Evolutionary conservation across 2,329 filamentous ascomycete species (phyloP), one percentile per base, ranked within the genome.

Genomic region (Trichophyton mentagrophytes): DNA sequence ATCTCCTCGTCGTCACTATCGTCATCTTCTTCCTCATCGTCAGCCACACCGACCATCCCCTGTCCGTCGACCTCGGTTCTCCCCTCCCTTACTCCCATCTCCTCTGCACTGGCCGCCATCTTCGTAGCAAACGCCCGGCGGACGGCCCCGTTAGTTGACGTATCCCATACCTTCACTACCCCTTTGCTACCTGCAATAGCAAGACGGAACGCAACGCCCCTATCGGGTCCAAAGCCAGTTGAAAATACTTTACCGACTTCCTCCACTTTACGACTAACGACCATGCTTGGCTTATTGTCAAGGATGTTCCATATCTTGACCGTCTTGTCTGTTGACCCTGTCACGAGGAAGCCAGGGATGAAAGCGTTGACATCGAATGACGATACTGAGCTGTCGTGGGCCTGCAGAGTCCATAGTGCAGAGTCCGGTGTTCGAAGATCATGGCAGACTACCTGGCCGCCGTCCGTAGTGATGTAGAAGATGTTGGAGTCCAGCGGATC

Each of bases 291-390:
- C 1, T 90, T 90, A 46, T 83, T 82, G 11, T 86, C 74, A 67
- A 87, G 82, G 61, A 96, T 85, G 75, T 96, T 96, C 93, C 93
- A 99, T 61, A 99, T 80, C 80, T 99, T 99, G 68, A 97, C 90
- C 4, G 87, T 89, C 78, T 90, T 92, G 79, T 99, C 93, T 13
- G 89, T 91, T 1, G 90, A 96, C 2, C 91, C 93, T 0, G 93
- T 97, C 13, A 85, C 93, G 75, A 99, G 83, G 80, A 89, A 96
- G 49, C 93, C 93, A 0, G 93, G 92, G 62, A 99, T 90, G 57
- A 85, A 79, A 2, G 86, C 81, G 79, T 96, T 97, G 76, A 97
- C 83, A 73, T 96, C 91, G 72, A 99, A 96, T 0, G 90, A 86
- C 7, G 90, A 95, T 51, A 97, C 82, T 2, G 89, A 89, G 73